These are phyloP conservation scores for Fraxinus pennsylvanica DNA, from an alignment of 257 asterid genomes.

Conservation along the genomic window DNA sequence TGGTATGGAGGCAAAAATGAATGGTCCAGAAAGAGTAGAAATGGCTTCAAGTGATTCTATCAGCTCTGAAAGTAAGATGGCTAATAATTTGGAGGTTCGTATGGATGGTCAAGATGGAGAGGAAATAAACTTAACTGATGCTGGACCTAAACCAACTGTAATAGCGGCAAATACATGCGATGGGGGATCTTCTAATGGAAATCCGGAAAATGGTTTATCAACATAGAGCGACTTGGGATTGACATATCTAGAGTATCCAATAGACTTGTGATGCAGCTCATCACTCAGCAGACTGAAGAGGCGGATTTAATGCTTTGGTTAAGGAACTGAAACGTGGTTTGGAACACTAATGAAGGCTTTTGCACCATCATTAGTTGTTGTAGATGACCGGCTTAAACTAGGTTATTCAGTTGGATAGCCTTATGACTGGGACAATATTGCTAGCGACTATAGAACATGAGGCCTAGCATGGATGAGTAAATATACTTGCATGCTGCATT, in stretches of 20 bases:
- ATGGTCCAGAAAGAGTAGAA: constrained; percentile 28
- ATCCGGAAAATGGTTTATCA: constrained; percentile 13
- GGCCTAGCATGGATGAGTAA: too few relatives aligned
- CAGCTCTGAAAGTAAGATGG: constrained; percentile 9
- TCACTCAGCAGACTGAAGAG: too few relatives aligned
- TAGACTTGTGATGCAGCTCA: neutral
- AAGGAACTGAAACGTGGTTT: too few relatives aligned
- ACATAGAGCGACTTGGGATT: constrained; percentile 16
- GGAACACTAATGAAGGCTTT: neutral
- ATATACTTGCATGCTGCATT: too few relatives aligned
- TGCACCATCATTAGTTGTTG: constrained; percentile 4
- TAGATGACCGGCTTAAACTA: neutral
- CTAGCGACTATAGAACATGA: too few relatives aligned
- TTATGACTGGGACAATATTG: neutral
- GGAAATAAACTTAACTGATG: neutral
- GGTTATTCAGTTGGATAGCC: too few relatives aligned
- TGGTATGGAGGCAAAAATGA: constrained; percentile 23
- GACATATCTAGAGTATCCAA: constrained; percentile 6
- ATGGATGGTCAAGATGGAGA: constrained; percentile 14
- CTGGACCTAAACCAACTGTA: neutral
- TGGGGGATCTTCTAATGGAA: neutral
- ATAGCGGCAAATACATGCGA: neutral
- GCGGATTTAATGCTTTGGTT: too few relatives aligned
- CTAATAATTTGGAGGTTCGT: constrained; percentile 13
- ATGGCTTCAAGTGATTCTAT: constrained; percentile 18